These are phyloP conservation scores for Coix lacrymajobi DNA, from an alignment of 176 grass and related monocot species.

Conservation along the genomic window DNA sequence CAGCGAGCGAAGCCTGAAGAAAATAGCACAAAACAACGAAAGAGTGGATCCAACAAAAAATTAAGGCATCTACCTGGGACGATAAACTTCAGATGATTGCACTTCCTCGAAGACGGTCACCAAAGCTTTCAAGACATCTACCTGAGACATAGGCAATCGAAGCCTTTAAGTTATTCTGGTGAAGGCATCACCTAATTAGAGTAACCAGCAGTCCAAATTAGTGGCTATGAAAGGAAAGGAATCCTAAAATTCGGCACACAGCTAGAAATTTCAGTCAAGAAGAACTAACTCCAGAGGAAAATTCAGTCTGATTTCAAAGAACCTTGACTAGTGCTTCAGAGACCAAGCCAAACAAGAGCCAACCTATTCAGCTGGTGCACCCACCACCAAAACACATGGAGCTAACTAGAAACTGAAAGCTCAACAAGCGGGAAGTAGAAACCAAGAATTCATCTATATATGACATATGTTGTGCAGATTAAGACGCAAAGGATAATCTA, in stretches of 20 bases:
- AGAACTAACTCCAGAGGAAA: conserved; percentile 8
- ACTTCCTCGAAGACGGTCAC: neutral
- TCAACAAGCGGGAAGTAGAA: conserved; percentile 26
- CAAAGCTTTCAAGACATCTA: conserved; percentile 17
- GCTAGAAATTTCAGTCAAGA: neutral
- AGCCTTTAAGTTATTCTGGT: conserved; percentile 14
- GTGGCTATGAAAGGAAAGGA: conserved; percentile 7
- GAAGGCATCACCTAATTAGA: conserved; percentile 14
- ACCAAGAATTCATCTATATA: neutral
- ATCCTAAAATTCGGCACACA: neutral
- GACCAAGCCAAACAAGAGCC: neutral
- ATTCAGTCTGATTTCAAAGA: neutral
- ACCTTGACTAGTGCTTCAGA: conserved; percentile 18
- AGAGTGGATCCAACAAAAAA: conserved; percentile 5
- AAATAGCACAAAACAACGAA: neutral
- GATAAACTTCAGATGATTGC: conserved; percentile 17
- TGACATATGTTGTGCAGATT: neutral
- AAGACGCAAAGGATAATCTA: conserved; percentile 2
- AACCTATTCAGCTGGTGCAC: conserved; percentile 31
- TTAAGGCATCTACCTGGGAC: conserved; percentile 36
- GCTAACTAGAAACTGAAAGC: conserved; percentile 24
- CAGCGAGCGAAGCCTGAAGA: neutral
- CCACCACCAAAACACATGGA: conserved; percentile 35
- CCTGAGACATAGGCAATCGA: conserved; percentile 14
- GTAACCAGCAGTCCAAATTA: conserved; percentile 27